Evolutionary conservation across 345 rosid genomes (phyloP), one percentile per base, ranked within the genome.

Genomic region (Gynandropsis gynandra): DNA sequence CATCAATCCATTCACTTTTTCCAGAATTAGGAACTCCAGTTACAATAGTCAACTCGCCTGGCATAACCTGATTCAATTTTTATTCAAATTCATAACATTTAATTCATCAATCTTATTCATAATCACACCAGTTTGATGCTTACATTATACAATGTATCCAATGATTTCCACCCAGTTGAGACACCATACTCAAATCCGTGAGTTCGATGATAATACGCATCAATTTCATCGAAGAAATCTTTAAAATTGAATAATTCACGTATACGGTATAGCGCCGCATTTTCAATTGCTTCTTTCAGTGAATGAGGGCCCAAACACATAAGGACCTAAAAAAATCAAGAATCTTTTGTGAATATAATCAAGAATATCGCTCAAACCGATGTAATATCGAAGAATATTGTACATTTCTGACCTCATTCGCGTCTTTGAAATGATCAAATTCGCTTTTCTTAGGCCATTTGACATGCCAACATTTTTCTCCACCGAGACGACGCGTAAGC

Each of bases 381-480:
- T 12, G 45, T 42, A 45, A 55, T n/a, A 55, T n/a, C 9, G 13
- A 18, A 42, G 33, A 33, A 41, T 16, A 16, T 42, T 33, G 47
- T 54, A 65, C 48, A 46, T 54, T 47, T 47, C 74, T 62, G 41
- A 89, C 97, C n/a, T n/a, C n/a, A n/a, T n/a, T n/a, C n/a, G n/a
- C n/a, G n/a, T n/a, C n/a, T n/a, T n/a, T n/a, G n/a, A n/a, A n/a
- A n/a, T n/a, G n/a, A n/a, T n/a, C n/a, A n/a, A n/a, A n/a, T n/a
- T n/a, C n/a, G n/a, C n/a, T n/a, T n/a, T n/a, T n/a, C n/a, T n/a
- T n/a, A n/a, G n/a, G n/a, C n/a, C n/a, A n/a, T n/a, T n/a, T n/a
- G 52, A 90, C 89, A 55, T 95, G 79, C 98, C 98, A 90, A 67
- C 98, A 90, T 92, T 92, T 90, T 74, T 90, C 98, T 75, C 78